Conservation (phyloP, 2,329 filamentous ascomycete species). For the Aurifilum marmelostoma region DNA sequence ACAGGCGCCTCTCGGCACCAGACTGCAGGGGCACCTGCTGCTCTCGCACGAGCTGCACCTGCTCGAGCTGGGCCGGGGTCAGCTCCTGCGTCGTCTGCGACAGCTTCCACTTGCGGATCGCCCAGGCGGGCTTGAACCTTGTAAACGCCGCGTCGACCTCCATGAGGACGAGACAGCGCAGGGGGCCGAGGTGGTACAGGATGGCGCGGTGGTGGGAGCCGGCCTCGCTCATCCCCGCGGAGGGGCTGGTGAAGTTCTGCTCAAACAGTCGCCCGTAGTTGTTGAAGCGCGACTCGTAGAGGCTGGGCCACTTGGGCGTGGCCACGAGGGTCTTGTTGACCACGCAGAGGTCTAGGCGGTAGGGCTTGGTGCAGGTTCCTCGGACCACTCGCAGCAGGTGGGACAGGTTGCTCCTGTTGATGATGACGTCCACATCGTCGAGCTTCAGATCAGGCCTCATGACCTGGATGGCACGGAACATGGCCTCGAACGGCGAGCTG, state of each 20-base stretch:
- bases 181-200: conserved; percentile 21
- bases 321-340: conserved; percentile 24
- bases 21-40: background rate
- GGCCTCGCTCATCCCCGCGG: background rate
- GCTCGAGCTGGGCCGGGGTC: background rate
- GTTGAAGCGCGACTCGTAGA: background rate
- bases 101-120: conserved; percentile 7
- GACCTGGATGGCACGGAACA: conserved; percentile 35
- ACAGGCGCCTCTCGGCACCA: conserved; percentile 13
- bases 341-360: conserved; percentile 23
- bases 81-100: background rate
- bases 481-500: conserved; percentile 35
- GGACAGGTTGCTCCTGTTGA: conserved; percentile 35
- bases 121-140: background rate
- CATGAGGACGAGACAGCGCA: conserved; percentile 20
- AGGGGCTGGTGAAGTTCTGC: conserved; percentile 8
- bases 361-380: background rate
- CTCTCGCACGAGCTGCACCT: background rate
- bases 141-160: conserved; percentile 20
- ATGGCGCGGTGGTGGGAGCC: conserved; percentile 24
- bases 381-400: conserved; percentile 34
- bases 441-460: conserved; percentile 35
- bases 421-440: conserved; percentile 36
- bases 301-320: conserved; percentile 9
- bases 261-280: conserved; percentile 16